Evolutionary conservation across 2,329 filamentous ascomycete species (phyloP).

Genomic region (Nannizziopsis barbatae): DNA sequence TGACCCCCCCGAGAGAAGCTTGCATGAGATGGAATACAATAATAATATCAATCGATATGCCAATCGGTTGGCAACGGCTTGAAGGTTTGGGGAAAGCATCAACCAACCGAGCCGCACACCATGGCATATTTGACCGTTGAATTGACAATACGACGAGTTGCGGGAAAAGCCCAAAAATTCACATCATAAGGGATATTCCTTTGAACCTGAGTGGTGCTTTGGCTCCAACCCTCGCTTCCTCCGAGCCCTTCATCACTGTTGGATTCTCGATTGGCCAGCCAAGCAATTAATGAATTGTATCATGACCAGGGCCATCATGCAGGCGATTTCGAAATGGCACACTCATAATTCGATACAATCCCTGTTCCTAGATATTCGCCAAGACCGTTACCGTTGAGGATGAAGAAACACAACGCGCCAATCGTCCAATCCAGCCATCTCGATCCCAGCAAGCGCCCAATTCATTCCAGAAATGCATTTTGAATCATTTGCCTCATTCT

Average conservation of each 20-base stretch:
- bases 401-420: conserved; percentile 11
- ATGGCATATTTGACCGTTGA: too few relatives aligned
- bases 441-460: conserved; percentile 10
- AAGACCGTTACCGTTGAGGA: conserved; percentile 1
- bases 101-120: too few relatives aligned
- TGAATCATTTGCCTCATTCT: conserved; percentile 1
- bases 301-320: conserved; percentile 3
- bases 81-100: too few relatives aligned
- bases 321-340: conserved; percentile 4
- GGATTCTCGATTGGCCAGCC: conserved; percentile 1
- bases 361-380: conserved; percentile 2
- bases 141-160: too few relatives aligned
- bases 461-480: conserved; percentile 5
- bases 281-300: not conserved
- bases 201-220: not conserved
- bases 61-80: too few relatives aligned
- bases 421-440: conserved; percentile 10
- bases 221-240: too few relatives aligned
- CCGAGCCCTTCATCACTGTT: too few relatives aligned
- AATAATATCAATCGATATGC: too few relatives aligned
- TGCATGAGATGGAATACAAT: too few relatives aligned
- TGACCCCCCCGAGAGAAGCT: too few relatives aligned
- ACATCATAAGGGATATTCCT: not conserved
- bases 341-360: conserved; percentile 3
- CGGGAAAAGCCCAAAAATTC: too few relatives aligned